phyloP scores from a whole-genome alignment of 768 basidiomycete species.

The Gelatoporia subvermispora region DNA sequence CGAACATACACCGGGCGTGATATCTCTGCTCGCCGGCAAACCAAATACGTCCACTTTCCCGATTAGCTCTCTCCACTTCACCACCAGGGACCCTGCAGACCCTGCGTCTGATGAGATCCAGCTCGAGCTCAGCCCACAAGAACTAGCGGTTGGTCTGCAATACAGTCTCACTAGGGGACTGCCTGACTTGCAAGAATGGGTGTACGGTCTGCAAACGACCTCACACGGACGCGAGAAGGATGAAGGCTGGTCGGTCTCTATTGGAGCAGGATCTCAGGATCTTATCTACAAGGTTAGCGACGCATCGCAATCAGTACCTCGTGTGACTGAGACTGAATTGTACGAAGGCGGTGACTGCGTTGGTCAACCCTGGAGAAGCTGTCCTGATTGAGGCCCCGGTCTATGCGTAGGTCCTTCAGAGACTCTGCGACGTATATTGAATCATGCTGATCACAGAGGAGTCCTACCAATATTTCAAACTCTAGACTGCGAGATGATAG shows the following conservation, averaged over 20 bases:
- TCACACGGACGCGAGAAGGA: slow-evolving; percentile 58
- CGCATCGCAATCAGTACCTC: neutral
- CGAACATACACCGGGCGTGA: slow-evolving; percentile 71
- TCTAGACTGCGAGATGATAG: slow-evolving; percentile 55
- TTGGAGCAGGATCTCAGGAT: slow-evolving; percentile 88
- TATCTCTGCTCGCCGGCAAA: slow-evolving; percentile 86
- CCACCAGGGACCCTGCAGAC: slow-evolving; percentile 42
- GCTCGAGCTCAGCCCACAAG: slow-evolving; percentile 50
- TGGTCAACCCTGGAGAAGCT: slow-evolving; percentile 76
- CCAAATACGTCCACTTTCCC: slow-evolving; percentile 91
- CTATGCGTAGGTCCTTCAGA: slow-evolving; percentile 48
- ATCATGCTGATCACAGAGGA: slow-evolving; percentile 38
- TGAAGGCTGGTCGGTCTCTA: slow-evolving; percentile 66
- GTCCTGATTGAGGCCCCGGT: slow-evolving; percentile 80
- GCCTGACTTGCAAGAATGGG: slow-evolving; percentile 60
- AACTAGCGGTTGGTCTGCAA: slow-evolving; percentile 68
- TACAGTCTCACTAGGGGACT: slow-evolving; percentile 73
- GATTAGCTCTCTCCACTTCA: slow-evolving; percentile 74
- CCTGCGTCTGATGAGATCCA: slow-evolving; percentile 38
- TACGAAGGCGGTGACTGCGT: slow-evolving; percentile 57
- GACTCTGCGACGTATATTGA: neutral
- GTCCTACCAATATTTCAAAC: slow-evolving; percentile 58
- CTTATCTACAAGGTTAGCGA: slow-evolving; percentile 72
- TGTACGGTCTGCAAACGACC: slow-evolving; percentile 63
- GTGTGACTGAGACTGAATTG: neutral